phyloP scores from a whole-genome alignment of 306 rosid genomes.

The Vigna mungo region DNA sequence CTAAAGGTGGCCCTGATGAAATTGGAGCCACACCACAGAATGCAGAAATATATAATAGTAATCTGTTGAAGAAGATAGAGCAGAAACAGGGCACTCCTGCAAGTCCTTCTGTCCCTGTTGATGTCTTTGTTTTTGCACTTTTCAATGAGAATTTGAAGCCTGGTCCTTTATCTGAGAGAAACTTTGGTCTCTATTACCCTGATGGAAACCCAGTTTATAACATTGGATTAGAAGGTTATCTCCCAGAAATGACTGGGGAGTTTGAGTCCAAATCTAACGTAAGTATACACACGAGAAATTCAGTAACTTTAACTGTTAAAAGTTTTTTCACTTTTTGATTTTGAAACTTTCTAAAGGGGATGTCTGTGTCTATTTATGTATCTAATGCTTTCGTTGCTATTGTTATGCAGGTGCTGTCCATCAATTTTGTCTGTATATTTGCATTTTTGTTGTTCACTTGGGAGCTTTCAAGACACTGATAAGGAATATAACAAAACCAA shows the following conservation, averaged over 20 bases:
- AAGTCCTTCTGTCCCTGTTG: slow-evolving; percentile 73
- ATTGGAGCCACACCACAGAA: slow-evolving; percentile 78
- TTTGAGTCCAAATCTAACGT: slow-evolving; percentile 60
- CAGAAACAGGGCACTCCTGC: slow-evolving; percentile 83
- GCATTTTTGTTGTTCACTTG: slow-evolving; percentile 45
- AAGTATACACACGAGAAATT: too few relatives aligned
- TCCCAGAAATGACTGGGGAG: slow-evolving; percentile 51
- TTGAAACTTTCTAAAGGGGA: neutral
- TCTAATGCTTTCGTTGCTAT: neutral
- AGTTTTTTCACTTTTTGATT: slow-evolving; percentile 9
- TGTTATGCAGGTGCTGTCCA: slow-evolving; percentile 62
- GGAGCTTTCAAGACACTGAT: slow-evolving; percentile 47
- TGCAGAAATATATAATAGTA: slow-evolving; percentile 76
- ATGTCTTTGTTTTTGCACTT: slow-evolving; percentile 81
- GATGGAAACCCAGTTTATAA: slow-evolving; percentile 78
- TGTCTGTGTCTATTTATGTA: neutral
- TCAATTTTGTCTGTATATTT: slow-evolving; percentile 45
- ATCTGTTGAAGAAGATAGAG: slow-evolving; percentile 65
- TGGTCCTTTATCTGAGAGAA: slow-evolving; percentile 87
- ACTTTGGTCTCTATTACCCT: slow-evolving; percentile 87
- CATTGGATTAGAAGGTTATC: slow-evolving; percentile 67
- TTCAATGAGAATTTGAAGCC: slow-evolving; percentile 85
- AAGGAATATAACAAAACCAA: slow-evolving; percentile 33
- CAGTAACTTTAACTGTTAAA: neutral
- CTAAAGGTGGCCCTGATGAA: slow-evolving; percentile 78